A percentile compares a stretch with the other conserved stretches of the same genome.
These are phyloP conservation scores for Suhomyces yuchorum DNA, from an alignment of 1,139 yeast species.

Conservation along the genomic window DNA sequence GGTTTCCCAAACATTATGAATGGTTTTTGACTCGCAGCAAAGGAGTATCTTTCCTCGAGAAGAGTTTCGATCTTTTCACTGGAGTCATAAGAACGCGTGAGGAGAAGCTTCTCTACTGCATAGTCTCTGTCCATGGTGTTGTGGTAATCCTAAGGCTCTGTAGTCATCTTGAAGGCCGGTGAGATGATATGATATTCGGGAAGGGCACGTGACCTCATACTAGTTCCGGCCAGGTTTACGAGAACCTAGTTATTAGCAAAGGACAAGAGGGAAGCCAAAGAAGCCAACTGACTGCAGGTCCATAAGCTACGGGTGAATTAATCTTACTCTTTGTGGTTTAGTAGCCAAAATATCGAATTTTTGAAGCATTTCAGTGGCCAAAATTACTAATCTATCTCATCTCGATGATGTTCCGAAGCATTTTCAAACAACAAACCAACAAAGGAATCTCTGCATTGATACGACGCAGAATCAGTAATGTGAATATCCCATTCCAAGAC, in stretches of 20 bases:
- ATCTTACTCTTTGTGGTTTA: too few relatives aligned
- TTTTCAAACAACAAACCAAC: not conserved
- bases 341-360: too few relatives aligned
- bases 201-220: not conserved
- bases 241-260: too few relatives aligned
- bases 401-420: not conserved
- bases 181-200: slow-evolving; percentile 3
- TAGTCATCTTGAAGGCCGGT: not conserved
- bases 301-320: too few relatives aligned
- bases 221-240: too few relatives aligned
- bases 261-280: not conserved
- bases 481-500: slow-evolving; percentile 42
- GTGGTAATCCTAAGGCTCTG: not conserved
- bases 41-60: slow-evolving; percentile 57
- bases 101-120: slow-evolving; percentile 53
- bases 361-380: too few relatives aligned
- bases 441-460: not conserved
- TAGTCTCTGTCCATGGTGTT: slow-evolving; percentile 36
- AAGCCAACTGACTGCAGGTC: too few relatives aligned
- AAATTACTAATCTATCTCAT: not conserved
- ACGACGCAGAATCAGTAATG: slow-evolving; percentile 16
- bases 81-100: slow-evolving; percentile 52
- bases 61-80: slow-evolving; percentile 49
- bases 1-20: slow-evolving; percentile 15
- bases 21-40: slow-evolving; percentile 62